Evolutionary conservation across 495 filamentous ascomycete genomes (phyloP).

Genomic region (Aspergillus hancockii): DNA sequence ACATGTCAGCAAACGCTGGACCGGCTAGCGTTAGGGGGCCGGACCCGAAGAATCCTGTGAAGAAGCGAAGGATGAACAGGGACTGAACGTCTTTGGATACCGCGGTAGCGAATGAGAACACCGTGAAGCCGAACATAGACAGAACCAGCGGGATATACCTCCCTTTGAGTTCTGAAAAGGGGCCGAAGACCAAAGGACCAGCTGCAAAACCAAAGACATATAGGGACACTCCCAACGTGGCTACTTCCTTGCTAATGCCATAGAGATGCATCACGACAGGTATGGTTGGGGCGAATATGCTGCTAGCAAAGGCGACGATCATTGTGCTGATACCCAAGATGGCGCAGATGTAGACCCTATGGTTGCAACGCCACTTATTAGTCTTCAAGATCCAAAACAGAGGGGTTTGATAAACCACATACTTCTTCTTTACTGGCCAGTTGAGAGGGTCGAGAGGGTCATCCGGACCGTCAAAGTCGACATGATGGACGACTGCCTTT

Average conservation of each 20-base stretch:
- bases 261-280: slow-evolving; percentile 12
- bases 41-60: slow-evolving; percentile 43
- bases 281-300: slow-evolving; percentile 21
- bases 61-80: slow-evolving; percentile 44
- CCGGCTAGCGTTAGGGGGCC: slow-evolving; percentile 41
- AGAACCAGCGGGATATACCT: slow-evolving; percentile 16
- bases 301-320: slow-evolving; percentile 20
- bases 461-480: slow-evolving; percentile 22
- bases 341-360: slow-evolving; percentile 10
- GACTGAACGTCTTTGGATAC: slow-evolving; percentile 51
- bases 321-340: slow-evolving; percentile 19
- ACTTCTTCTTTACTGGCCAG: slow-evolving; percentile 18
- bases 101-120: slow-evolving; percentile 55
- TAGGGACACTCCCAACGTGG: slow-evolving; percentile 21
- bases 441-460: slow-evolving; percentile 20
- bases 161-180: slow-evolving; percentile 24
- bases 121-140: slow-evolving; percentile 39
- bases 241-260: slow-evolving; percentile 19
- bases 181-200: slow-evolving; percentile 23
- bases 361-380: neutral
- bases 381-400: neutral
- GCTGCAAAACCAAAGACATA: slow-evolving; percentile 27
- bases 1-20: slow-evolving; percentile 46
- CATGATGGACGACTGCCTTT: neutral
- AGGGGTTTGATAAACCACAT: neutral